phyloP scores from a whole-genome alignment of 768 basidiomycete species.

The Psilocybe cyanescens region DNA sequence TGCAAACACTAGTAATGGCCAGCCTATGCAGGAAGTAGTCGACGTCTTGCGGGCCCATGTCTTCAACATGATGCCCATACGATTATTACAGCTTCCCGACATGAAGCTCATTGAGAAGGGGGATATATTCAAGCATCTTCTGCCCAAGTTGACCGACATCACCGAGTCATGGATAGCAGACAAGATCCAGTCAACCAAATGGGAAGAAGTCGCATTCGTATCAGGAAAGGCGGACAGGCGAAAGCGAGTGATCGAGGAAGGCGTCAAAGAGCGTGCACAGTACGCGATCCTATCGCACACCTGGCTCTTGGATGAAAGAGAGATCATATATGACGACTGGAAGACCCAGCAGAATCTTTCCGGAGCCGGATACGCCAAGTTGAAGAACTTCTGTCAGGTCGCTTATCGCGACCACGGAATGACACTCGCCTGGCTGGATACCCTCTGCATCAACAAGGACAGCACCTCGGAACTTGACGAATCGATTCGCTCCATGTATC shows the following conservation, averaged over 20 bases:
- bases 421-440: constrained; percentile 15
- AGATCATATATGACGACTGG: constrained; percentile 8
- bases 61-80: constrained; percentile 11
- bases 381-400: constrained; percentile 10
- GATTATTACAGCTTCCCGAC: constrained; percentile 3
- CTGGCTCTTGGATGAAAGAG: constrained; percentile 14
- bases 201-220: constrained; percentile 9
- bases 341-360: not conserved
- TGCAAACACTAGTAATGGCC: not conserved
- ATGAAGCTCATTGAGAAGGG: constrained; percentile 8
- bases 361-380: constrained; percentile 11
- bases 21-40: not conserved
- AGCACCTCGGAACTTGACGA: constrained; percentile 20
- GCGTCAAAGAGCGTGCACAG: constrained; percentile 6
- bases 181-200: not conserved
- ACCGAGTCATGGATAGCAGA: constrained; percentile 1
- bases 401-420: constrained; percentile 7
- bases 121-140: constrained; percentile 4
- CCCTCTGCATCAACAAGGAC: constrained; percentile 18
- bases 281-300: constrained; percentile 21
- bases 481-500: constrained; percentile 21
- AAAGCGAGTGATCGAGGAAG: not conserved
- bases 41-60: constrained; percentile 4
- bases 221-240: not conserved
- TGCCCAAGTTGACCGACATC: constrained; percentile 5